A percentile compares a stretch with the other conserved stretches of the same genome.
Conservation (phyloP, 2,329 filamentous ascomycete species). For the Penicillium polonicum region DNA sequence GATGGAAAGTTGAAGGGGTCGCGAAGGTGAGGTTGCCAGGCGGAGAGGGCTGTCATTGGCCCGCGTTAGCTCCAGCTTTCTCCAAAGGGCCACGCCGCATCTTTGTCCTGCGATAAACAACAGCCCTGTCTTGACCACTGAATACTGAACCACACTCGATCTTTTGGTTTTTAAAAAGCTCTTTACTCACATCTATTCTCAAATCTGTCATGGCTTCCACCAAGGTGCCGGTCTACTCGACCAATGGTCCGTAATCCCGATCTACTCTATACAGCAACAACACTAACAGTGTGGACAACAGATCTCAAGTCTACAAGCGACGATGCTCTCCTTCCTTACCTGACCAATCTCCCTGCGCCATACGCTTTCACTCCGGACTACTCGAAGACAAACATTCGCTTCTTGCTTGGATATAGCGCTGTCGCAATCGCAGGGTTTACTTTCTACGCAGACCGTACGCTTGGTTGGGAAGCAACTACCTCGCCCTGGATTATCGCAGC, state of each 20-base stretch:
- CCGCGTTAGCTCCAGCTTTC: conserved; percentile 26
- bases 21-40: conserved; percentile 20
- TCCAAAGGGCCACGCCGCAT: conserved; percentile 41
- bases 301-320: conserved; percentile 97
- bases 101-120: conserved; percentile 22
- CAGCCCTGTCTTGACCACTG: not conserved
- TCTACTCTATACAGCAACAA: conserved; percentile 11
- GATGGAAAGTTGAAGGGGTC: conserved; percentile 13
- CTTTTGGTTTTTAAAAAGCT: not conserved
- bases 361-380: conserved; percentile 74
- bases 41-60: conserved; percentile 23
- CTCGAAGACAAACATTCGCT: conserved; percentile 74
- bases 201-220: conserved; percentile 25
- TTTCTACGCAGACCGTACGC: conserved; percentile 88
- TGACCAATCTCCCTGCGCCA: conserved; percentile 71
- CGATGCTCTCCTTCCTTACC: conserved; percentile 90
- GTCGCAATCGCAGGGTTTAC: conserved; percentile 77
- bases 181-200: not conserved
- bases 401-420: conserved; percentile 77
- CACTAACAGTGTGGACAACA: conserved; percentile 40
- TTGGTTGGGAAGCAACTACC: conserved; percentile 86
- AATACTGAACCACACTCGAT: not conserved
- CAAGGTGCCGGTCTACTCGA: conserved; percentile 48
- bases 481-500: conserved; percentile 71
- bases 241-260: conserved; percentile 39